Evolutionary conservation across 192 early-diverging fungal genomes (phyloP).

Genomic region (Coemansia sp.): DNA sequence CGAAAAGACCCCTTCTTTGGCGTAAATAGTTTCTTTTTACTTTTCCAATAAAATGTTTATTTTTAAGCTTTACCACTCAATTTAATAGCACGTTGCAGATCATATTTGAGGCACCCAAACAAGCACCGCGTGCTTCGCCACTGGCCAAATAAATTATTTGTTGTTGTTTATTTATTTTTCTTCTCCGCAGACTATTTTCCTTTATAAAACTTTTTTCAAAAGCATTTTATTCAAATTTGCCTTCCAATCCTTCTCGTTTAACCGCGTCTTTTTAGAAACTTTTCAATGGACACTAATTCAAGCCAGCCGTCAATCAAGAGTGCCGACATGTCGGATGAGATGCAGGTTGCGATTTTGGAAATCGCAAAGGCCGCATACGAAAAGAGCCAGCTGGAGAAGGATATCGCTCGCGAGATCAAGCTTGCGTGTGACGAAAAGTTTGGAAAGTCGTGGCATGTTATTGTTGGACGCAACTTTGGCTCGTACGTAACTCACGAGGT

Average conservation of each 20-base stretch:
- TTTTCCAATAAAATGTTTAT: constrained; percentile 2
- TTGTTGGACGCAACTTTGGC: constrained; percentile 99
- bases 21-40: background rate
- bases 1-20: background rate
- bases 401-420: constrained; percentile 97
- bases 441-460: constrained; percentile 97
- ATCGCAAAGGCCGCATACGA: constrained; percentile 84
- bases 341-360: constrained; percentile 91
- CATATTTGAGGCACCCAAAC: background rate
- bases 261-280: constrained; percentile 3
- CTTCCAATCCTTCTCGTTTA: background rate
- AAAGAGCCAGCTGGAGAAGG: constrained; percentile 96
- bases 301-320: constrained; percentile 74
- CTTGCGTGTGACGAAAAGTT: constrained; percentile 98
- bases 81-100: background rate
- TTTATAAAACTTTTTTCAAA: background rate
- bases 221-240: too few species aligned
- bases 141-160: constrained; percentile 3
- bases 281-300: constrained; percentile 12
- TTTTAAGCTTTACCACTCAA: constrained; percentile 7
- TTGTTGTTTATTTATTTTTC: constrained; percentile 10
- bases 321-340: constrained; percentile 96
- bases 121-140: background rate
- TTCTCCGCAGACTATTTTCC: constrained; percentile 2
- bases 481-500: constrained; percentile 97